Conservation (phyloP, 352 stramenopile genomes). For the Phytophthora macrochlamydospora region DNA sequence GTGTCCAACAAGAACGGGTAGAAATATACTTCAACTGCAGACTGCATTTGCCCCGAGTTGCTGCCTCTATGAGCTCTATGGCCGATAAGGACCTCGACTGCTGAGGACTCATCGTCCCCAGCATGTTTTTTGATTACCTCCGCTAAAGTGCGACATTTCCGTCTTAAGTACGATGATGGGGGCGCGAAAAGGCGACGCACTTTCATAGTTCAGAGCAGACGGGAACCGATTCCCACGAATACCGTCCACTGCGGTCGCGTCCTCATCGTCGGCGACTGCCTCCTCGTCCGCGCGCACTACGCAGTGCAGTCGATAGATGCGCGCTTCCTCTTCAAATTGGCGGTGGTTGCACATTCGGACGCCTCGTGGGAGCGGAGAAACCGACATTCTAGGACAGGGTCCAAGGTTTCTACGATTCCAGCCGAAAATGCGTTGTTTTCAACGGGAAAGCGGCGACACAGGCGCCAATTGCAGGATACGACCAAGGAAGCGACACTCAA, state of each 20-base stretch:
- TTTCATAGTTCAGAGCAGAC: conserved; percentile 1
- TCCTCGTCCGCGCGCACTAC: neutral
- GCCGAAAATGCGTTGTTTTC: neutral
- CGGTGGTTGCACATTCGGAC: neutral
- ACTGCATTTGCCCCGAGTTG: too few species aligned
- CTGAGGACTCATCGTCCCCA: neutral
- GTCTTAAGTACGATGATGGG: neutral
- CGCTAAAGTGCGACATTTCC: neutral
- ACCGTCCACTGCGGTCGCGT: neutral
- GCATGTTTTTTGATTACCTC: neutral
- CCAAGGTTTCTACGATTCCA: neutral
- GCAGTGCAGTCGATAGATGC: neutral
- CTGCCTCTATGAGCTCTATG: too few species aligned
- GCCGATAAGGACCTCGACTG: too few species aligned
- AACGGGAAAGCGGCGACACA: neutral
- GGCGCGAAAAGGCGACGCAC: neutral
- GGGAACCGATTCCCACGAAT: neutral
- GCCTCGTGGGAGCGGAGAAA: neutral
- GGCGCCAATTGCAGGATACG: neutral
- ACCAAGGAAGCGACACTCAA: neutral
- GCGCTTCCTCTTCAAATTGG: neutral
- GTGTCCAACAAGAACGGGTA: too few species aligned
- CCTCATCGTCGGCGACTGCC: neutral
- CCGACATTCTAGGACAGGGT: neutral
- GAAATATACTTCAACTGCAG: too few species aligned